phyloP scores from a whole-genome alignment of 78 protist species.

The Chrysochromulina parva region DNA sequence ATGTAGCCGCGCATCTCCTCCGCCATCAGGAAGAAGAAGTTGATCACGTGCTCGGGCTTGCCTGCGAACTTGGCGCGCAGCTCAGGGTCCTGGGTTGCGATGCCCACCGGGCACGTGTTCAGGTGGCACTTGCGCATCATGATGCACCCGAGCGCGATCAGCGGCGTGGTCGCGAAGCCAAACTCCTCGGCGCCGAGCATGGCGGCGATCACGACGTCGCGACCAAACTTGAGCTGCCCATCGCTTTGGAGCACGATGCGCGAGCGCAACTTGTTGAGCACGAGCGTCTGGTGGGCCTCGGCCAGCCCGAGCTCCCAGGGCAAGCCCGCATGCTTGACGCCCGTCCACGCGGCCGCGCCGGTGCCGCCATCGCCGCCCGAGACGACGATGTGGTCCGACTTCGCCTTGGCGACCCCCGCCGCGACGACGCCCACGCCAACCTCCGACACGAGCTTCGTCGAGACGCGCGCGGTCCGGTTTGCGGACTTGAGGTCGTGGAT shows the following conservation, averaged over 20 bases:
- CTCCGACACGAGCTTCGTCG: conserved; percentile 81
- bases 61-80: conserved; percentile 82
- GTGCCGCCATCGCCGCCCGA: conserved; percentile 92
- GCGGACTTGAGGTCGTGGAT: conserved; percentile 76
- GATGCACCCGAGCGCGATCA: conserved; percentile 86
- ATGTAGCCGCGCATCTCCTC: conserved; percentile 77
- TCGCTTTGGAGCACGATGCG: conserved; percentile 70
- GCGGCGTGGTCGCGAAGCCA: conserved; percentile 82
- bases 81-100: conserved; percentile 86
- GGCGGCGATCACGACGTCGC: conserved; percentile 79
- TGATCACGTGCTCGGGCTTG: conserved; percentile 79
- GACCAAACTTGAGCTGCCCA: conserved; percentile 74
- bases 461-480: conserved; percentile 74
- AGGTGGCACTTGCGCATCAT: conserved; percentile 91
- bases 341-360: conserved; percentile 83
- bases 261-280: conserved; percentile 72
- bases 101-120: conserved; percentile 92
- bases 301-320: conserved; percentile 92
- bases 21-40: conserved; percentile 81
- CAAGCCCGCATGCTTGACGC: conserved; percentile 88
- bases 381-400: conserved; percentile 81
- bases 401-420: conserved; percentile 86
- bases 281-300: conserved; percentile 85
- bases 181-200: conserved; percentile 87
- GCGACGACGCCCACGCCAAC: conserved; percentile 83